phyloP scores from a whole-genome alignment of 2,329 filamentous ascomycete species.

The Cordyceps cateniannulata region DNA sequence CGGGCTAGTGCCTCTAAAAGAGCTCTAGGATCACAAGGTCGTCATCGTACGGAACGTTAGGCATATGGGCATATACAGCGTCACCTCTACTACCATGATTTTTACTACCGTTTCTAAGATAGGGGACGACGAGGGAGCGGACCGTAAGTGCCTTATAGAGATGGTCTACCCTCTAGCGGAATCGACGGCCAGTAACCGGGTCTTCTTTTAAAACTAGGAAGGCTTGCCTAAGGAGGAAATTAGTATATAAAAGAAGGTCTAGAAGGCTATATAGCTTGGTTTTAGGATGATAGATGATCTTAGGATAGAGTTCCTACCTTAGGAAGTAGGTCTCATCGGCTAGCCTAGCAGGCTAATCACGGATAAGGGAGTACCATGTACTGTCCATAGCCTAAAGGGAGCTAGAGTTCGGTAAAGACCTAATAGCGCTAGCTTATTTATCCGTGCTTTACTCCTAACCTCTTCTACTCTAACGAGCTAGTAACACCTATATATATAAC shows the following conservation, averaged over 20 bases:
- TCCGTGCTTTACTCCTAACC: background rate
- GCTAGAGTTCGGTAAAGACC: constrained; percentile 24
- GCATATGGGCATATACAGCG: background rate
- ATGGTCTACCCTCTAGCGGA: background rate
- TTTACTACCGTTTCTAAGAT: background rate
- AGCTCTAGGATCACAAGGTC: background rate
- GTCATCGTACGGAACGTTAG: background rate
- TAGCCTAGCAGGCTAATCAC: background rate
- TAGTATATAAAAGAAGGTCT: background rate
- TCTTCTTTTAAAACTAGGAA: background rate
- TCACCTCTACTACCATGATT: background rate
- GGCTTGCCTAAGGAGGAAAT: background rate
- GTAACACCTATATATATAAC: no score
- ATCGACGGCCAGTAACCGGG: background rate
- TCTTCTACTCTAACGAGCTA: background rate
- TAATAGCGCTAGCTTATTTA: background rate
- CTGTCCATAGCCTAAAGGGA: background rate
- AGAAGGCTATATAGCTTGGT: background rate
- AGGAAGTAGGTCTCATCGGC: background rate
- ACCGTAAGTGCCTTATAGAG: background rate
- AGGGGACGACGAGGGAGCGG: no score
- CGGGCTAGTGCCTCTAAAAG: background rate
- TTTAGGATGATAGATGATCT: background rate
- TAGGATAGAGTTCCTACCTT: background rate
- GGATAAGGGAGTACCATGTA: background rate